Evolutionary conservation across 192 early-diverging fungal species (phyloP).

Genomic region (Diversispora eburnea): DNA sequence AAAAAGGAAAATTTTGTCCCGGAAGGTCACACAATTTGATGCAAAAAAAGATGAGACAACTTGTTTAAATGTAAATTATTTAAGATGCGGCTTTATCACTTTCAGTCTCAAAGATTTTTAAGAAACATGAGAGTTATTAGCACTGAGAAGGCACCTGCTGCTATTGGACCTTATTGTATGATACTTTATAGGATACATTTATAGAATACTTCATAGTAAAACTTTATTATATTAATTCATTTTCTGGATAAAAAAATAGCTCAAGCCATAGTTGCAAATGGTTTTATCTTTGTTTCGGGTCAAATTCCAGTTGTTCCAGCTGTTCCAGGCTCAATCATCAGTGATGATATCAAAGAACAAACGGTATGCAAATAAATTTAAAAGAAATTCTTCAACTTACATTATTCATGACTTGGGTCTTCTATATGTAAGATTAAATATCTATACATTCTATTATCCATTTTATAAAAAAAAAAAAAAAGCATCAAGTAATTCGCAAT

Average conservation of each 20-base stretch:
- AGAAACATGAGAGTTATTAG: conserved; percentile 37
- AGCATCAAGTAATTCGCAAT: conserved; percentile 74
- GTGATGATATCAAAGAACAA: conserved; percentile 67
- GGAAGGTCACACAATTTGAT: no score
- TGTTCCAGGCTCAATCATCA: conserved; percentile 71
- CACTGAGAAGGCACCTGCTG: conserved; percentile 62
- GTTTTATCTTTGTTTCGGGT: conserved; percentile 78
- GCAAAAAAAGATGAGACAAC: no score
- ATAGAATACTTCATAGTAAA: neutral
- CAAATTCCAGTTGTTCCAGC: conserved; percentile 70
- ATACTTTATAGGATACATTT: conserved; percentile 8
- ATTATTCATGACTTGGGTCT: neutral
- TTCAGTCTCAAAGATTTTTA: no score
- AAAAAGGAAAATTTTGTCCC: no score
- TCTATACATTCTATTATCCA: neutral
- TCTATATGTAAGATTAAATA: neutral
- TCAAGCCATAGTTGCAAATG: conserved; percentile 78
- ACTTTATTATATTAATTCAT: neutral
- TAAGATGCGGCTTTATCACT: no score
- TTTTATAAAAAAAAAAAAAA: conserved; percentile 9
- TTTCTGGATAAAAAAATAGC: conserved; percentile 31
- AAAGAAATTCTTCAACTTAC: no score
- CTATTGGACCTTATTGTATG: conserved; percentile 76
- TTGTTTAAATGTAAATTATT: no score
- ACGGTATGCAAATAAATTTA: conserved; percentile 40